Evolutionary conservation across 2,329 filamentous ascomycete genomes (phyloP).

Genomic region (Alternaria sp.): DNA sequence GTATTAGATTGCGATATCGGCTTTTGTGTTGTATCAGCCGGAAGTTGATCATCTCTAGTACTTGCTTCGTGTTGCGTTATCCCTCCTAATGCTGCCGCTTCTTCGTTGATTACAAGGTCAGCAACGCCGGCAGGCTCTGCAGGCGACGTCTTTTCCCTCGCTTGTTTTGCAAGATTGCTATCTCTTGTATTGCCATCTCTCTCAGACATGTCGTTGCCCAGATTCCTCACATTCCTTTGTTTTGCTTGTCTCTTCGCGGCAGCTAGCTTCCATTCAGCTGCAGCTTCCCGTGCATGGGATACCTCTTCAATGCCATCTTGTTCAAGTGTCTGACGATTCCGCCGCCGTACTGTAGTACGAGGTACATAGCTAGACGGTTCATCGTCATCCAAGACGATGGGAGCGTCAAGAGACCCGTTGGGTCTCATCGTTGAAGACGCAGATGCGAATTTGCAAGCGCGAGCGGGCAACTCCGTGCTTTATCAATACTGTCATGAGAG

Average conservation of each 20-base stretch:
- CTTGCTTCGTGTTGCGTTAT: neutral
- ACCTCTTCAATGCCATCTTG: conserved; percentile 13
- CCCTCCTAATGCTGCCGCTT: neutral
- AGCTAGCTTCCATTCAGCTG: conserved; percentile 8
- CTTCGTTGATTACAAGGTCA: conserved; percentile 10
- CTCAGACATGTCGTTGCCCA: neutral
- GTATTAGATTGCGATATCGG: neutral
- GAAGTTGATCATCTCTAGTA: neutral
- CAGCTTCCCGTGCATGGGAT: conserved; percentile 4
- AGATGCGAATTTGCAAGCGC: neutral
- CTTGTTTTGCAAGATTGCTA: neutral
- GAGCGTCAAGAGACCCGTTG: conserved; percentile 11
- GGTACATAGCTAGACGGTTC: neutral
- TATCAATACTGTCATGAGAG: conserved; percentile 3
- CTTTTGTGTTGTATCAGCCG: neutral
- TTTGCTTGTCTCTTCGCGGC: conserved; percentile 1
- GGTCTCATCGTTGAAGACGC: conserved; percentile 6
- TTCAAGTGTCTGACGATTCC: conserved; percentile 8
- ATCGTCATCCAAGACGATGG: conserved; percentile 9
- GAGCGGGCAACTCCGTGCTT: neutral
- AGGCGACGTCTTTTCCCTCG: neutral
- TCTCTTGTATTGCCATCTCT: neutral
- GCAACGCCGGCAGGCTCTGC: conserved; percentile 5
- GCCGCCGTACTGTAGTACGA: neutral
- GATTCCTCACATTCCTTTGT: neutral